Conservation (phyloP, 371 early-diverging fungal genomes). For the Rhizopus microsporus region DNA sequence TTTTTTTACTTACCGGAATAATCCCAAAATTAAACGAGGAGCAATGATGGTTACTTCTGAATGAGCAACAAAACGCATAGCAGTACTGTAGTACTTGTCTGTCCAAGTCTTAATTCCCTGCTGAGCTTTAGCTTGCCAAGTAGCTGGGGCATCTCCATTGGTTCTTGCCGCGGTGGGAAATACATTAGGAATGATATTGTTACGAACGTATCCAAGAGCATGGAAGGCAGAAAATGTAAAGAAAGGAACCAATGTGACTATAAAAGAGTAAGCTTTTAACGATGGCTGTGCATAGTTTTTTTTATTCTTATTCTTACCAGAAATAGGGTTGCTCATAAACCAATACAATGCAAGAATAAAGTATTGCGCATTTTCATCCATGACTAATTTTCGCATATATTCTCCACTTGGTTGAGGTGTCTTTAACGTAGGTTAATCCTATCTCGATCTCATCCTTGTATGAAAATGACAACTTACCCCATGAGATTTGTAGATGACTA, state of each 20-base stretch:
- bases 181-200: slow-evolving; percentile 71
- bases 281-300: neutral
- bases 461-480: slow-evolving; percentile 57
- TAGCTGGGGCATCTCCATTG: slow-evolving; percentile 16
- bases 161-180: slow-evolving; percentile 53
- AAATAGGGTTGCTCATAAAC: slow-evolving; percentile 70
- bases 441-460: slow-evolving; percentile 22
- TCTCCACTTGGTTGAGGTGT: slow-evolving; percentile 62
- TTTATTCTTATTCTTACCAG: slow-evolving; percentile 49
- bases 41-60: slow-evolving; percentile 80
- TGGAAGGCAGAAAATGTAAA: slow-evolving; percentile 86
- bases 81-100: slow-evolving; percentile 68
- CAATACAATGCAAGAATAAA: slow-evolving; percentile 80
- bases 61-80: slow-evolving; percentile 76
- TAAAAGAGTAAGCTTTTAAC: neutral
- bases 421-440: slow-evolving; percentile 27
- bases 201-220: slow-evolving; percentile 74
- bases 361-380: slow-evolving; percentile 91
- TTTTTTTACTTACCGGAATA: slow-evolving; percentile 57
- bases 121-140: slow-evolving; percentile 55
- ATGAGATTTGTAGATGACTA: slow-evolving; percentile 86
- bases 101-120: slow-evolving; percentile 65
- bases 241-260: slow-evolving; percentile 84
- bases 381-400: slow-evolving; percentile 69
- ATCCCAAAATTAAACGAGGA: slow-evolving; percentile 67